Evolutionary conservation across 768 basidiomycete genomes (phyloP).

Genomic region (Serendipita vermifera): DNA sequence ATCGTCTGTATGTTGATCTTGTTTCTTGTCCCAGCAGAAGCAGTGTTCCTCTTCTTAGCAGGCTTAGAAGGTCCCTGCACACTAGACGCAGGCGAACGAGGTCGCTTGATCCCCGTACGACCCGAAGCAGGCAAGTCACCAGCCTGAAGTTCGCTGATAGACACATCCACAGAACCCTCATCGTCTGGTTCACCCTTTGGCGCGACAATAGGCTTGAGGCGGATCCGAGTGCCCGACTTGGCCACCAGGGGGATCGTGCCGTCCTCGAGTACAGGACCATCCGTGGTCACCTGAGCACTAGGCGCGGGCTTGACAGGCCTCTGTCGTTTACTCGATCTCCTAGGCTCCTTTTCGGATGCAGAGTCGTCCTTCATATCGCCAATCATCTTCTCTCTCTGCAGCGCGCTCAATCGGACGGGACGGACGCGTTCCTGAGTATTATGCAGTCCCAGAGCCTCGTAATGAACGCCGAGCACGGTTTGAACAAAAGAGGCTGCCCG

Average conservation of each 20-base stretch:
- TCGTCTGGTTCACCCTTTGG: neutral
- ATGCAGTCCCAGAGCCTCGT: neutral
- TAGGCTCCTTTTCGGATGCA: neutral
- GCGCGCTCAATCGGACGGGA: slow-evolving; percentile 1
- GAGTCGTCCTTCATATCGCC: neutral
- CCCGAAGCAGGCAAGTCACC: too few species aligned
- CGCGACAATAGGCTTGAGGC: slow-evolving; percentile 3
- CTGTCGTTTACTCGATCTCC: neutral
- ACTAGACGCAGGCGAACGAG: slow-evolving; percentile 3
- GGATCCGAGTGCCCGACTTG: slow-evolving; percentile 2
- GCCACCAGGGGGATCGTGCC: neutral
- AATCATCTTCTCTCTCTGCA: neutral
- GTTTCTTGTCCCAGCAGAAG: neutral
- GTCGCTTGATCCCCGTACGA: neutral
- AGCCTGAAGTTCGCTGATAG: too few species aligned
- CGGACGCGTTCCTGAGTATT: neutral
- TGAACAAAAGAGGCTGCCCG: neutral
- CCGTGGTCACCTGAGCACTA: neutral
- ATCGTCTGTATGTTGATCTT: neutral
- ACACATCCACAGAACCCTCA: neutral
- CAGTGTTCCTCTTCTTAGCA: neutral
- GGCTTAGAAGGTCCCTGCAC: neutral
- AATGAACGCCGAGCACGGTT: neutral
- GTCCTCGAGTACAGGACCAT: neutral
- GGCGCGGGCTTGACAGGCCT: neutral